A percentile compares a stretch with the other conserved stretches of the same genome.
Evolutionary conservation across 2,329 filamentous ascomycete species (phyloP).

Genomic region (Chaetomiaceae sp.): DNA sequence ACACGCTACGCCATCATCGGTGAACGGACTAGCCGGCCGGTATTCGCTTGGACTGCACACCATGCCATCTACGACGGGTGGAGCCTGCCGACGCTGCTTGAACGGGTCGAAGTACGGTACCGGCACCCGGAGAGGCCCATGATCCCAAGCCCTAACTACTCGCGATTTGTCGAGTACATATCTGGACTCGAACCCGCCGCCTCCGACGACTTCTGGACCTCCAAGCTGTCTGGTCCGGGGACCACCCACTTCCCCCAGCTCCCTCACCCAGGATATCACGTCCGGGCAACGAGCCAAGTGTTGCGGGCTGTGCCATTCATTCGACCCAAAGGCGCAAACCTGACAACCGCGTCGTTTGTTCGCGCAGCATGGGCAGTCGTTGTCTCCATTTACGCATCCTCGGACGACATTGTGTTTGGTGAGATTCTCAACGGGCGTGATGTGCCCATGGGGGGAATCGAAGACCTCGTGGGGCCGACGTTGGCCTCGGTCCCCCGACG

Average conservation of each 20-base stretch:
- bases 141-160: conserved; percentile 16
- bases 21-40: conserved; percentile 7
- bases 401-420: conserved; percentile 23
- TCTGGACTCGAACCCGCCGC: conserved; percentile 7
- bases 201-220: conserved; percentile 21
- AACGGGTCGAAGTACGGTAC: conserved; percentile 22
- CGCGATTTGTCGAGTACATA: conserved; percentile 23
- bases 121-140: background rate
- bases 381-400: conserved; percentile 17
- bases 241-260: conserved; percentile 22
- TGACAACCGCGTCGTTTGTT: conserved; percentile 17
- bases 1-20: conserved; percentile 17
- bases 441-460: conserved; percentile 18
- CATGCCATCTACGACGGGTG: conserved; percentile 27
- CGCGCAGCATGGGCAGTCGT: conserved; percentile 24
- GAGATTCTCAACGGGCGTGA: conserved; percentile 25
- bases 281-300: conserved; percentile 18
- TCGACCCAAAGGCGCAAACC: conserved; percentile 5
- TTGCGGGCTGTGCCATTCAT: conserved; percentile 9
- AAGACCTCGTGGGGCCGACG: conserved; percentile 24
- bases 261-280: conserved; percentile 19
- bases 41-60: conserved; percentile 23
- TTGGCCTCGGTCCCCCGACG: conserved; percentile 21
- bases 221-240: conserved; percentile 12
- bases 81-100: conserved; percentile 21